Evolutionary conservation across 2,329 filamentous ascomycete genomes (phyloP).

Genomic region (Neospermospora avenae): DNA sequence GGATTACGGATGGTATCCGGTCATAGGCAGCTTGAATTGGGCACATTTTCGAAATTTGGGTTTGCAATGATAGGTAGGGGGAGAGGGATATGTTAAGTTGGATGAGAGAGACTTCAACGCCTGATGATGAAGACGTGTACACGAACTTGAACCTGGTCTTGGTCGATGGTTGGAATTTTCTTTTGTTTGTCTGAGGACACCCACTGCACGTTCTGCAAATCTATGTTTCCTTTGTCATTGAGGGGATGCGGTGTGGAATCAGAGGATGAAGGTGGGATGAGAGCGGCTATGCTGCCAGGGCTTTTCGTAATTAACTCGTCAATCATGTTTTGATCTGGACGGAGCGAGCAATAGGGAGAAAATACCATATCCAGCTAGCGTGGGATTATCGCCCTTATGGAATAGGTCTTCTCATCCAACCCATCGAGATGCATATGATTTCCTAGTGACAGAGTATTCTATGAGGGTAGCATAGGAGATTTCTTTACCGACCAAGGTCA

Average conservation of each 20-base stretch:
- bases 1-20: constrained; percentile 21
- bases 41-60: constrained; percentile 3
- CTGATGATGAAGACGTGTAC: neutral
- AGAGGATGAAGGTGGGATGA: neutral
- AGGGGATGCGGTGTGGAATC: neutral
- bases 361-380: neutral
- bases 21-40: neutral
- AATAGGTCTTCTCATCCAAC: constrained; percentile 3
- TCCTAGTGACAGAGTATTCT: no score
- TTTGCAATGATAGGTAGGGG: neutral
- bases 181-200: constrained; percentile 19
- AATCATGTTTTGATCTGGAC: neutral
- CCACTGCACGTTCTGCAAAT: constrained; percentile 31
- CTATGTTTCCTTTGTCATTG: constrained; percentile 22
- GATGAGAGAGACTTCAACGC: neutral
- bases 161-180: constrained; percentile 3
- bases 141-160: neutral
- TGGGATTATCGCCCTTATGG: neutral
- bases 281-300: neutral
- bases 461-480: no score
- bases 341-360: neutral
- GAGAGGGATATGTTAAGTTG: neutral
- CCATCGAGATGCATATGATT: neutral
- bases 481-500: no score
- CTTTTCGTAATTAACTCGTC: neutral